Evolutionary conservation across 139 green algal species (phyloP).

Genomic region (Coelastrella sp.): DNA sequence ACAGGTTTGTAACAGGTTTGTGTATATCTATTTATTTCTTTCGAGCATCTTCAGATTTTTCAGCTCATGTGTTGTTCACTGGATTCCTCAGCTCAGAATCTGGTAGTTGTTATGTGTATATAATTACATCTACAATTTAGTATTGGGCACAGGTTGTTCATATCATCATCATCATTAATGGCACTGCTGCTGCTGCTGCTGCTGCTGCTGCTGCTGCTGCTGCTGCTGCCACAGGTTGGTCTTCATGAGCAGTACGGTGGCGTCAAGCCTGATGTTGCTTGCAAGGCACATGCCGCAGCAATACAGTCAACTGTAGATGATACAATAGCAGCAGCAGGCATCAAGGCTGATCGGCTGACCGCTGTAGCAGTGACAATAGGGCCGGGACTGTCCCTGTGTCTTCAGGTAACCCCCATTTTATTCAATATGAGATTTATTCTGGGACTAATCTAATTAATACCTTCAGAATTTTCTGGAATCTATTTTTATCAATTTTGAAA

Average conservation of each 20-base stretch:
- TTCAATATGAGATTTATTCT: not conserved
- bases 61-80: too few relatives aligned
- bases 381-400: constrained; percentile 93
- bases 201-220: constrained; percentile 4
- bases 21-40: too few relatives aligned
- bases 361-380: constrained; percentile 62
- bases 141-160: not conserved
- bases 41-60: too few relatives aligned
- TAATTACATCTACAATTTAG: too few relatives aligned
- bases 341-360: constrained; percentile 3
- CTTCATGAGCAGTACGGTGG: constrained; percentile 79
- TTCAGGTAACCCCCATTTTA: constrained; percentile 72
- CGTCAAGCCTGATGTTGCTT: constrained; percentile 94
- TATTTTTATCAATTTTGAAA: not conserved
- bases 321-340: constrained; percentile 20
- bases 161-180: not conserved
- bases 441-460: not conserved
- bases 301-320: constrained; percentile 86
- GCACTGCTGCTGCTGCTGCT: not conserved
- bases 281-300: constrained; percentile 88
- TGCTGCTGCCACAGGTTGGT: constrained; percentile 21
- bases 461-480: not conserved
- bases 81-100: too few relatives aligned
- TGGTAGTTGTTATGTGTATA: too few relatives aligned
- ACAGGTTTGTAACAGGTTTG: too few relatives aligned